A percentile compares a stretch with the other conserved stretches of the same genome.
These are phyloP conservation scores for Penicillium sumatraense DNA, from an alignment of 2,329 filamentous ascomycete species.

Conservation along the genomic window DNA sequence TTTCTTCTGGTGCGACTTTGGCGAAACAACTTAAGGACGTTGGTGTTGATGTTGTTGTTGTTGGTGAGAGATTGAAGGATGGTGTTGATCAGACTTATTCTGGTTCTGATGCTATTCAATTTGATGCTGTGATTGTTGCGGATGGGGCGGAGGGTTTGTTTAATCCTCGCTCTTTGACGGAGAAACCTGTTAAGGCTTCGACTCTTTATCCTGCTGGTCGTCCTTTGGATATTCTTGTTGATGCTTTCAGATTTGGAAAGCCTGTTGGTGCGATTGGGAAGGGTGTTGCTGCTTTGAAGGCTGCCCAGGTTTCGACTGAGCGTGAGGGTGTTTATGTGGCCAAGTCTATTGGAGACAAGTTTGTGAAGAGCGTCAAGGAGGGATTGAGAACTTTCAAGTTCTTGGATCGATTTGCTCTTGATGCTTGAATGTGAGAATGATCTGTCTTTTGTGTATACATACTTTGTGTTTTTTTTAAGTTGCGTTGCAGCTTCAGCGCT, in stretches of 20 bases:
- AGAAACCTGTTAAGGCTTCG: conserved; percentile 44
- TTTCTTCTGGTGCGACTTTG: conserved; percentile 57
- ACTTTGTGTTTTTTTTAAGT: background rate
- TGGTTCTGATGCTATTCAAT: conserved; percentile 58
- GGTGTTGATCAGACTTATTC: conserved; percentile 69
- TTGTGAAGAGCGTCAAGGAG: conserved; percentile 57
- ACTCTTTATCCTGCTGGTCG: conserved; percentile 68
- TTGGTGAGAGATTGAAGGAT: conserved; percentile 61
- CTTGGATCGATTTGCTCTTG: conserved; percentile 65
- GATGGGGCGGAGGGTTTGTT: conserved; percentile 62
- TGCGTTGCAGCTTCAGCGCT: background rate
- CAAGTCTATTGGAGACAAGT: conserved; percentile 35
- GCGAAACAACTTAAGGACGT: conserved; percentile 42
- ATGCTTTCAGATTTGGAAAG: conserved; percentile 72
- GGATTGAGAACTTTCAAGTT: conserved; percentile 70
- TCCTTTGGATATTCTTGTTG: conserved; percentile 65
- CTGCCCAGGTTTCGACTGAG: conserved; percentile 49
- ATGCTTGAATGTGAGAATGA: conserved; percentile 35
- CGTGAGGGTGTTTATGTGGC: conserved; percentile 44
- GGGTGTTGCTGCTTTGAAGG: conserved; percentile 43
- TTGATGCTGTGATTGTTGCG: conserved; percentile 59
- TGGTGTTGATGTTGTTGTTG: conserved; percentile 62
- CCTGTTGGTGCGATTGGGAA: conserved; percentile 65
- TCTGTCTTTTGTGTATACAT: background rate
- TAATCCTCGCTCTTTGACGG: conserved; percentile 26